Evolutionary conservation across 176 grass and related monocot genomes (phyloP), one percentile per base, ranked within the genome.

Genomic region (Puya raimondii): DNA sequence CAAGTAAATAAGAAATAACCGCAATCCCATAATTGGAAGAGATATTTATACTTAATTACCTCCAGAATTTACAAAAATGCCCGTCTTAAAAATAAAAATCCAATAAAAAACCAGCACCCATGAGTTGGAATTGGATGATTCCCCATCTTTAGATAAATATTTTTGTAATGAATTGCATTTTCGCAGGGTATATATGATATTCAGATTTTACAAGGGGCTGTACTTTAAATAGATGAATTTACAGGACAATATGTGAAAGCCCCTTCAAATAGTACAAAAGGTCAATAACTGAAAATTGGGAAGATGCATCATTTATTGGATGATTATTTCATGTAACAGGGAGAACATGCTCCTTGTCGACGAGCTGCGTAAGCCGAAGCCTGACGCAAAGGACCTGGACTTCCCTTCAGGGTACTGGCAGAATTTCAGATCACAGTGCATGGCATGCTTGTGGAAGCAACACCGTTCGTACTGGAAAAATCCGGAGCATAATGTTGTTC

Each of bases 401-500:
- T 97, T 90, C 54, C 84, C 79, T 64, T 80, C 69, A 4, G 78
- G 69, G 75, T 85, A 92, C 56, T 84, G 83, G 86, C 84, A 85
- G 53, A 79, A 79, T 49, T 81, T 92, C 29, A 77, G 20, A 20
- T 80, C 79, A 4, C 88, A 96, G 23, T 92, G 80, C 22, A 72
- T 76, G n/a, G 88, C 86, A 48, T 96, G 92, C 72, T 68, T 92
- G 75, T 96, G 92, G 92, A 96, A 96, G 69, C 84, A 89, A 73
- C 83, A 78, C 58, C 88, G 81, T 69, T 87, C 92, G 50, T 92
- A 96, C n/a, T 96, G 92, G 92, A 96, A 96, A 75, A 96, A 92
- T 77, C 80, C 88, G 23, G 88, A 96, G 63, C 84, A 86, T 59
- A 96, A 96, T 76, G 71, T 89, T 58, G 88, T 89, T 48, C 86